Conservation (phyloP, 768 basidiomycete species). For the Lactarius akahatsu region DNA sequence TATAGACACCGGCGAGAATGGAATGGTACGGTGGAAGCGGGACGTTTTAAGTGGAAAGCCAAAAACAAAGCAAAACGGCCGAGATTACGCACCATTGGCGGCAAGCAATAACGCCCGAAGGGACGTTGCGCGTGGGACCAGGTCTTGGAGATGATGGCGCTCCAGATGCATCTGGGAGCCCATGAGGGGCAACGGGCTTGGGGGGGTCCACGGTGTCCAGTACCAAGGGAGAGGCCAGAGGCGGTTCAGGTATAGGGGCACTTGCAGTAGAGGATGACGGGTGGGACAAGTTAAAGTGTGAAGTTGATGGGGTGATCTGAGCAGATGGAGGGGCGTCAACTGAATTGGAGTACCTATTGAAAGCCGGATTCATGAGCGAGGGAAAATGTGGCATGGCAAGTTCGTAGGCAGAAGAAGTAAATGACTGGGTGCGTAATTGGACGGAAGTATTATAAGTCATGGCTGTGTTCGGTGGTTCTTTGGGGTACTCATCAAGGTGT, state of each 20-base stretch:
- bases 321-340: slow-evolving; percentile 11
- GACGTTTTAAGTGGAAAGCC: slow-evolving; percentile 28
- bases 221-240: slow-evolving; percentile 5
- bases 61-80: slow-evolving; percentile 36
- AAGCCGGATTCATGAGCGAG: slow-evolving; percentile 23
- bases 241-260: slow-evolving; percentile 16
- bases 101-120: slow-evolving; percentile 78
- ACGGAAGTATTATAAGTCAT: slow-evolving; percentile 24
- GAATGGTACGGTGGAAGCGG: slow-evolving; percentile 14
- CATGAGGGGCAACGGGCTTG: slow-evolving; percentile 26
- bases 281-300: slow-evolving; percentile 22
- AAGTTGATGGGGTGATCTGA: slow-evolving; percentile 21
- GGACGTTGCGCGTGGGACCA: slow-evolving; percentile 48
- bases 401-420: slow-evolving; percentile 28
- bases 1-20: slow-evolving; percentile 38
- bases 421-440: slow-evolving; percentile 26
- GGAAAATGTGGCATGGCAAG: slow-evolving; percentile 24
- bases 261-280: slow-evolving; percentile 8
- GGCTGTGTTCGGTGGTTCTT: slow-evolving; percentile 28
- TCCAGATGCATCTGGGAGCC: slow-evolving; percentile 22
- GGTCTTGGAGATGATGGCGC: slow-evolving; percentile 35
- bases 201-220: slow-evolving; percentile 22
- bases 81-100: slow-evolving; percentile 68
- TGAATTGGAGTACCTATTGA: slow-evolving; percentile 16
- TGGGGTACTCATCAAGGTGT: slow-evolving; percentile 21